Base-by-base conservation (phyloP, 495 filamentous ascomycete genomes). In the Podospora anserina region DNA sequence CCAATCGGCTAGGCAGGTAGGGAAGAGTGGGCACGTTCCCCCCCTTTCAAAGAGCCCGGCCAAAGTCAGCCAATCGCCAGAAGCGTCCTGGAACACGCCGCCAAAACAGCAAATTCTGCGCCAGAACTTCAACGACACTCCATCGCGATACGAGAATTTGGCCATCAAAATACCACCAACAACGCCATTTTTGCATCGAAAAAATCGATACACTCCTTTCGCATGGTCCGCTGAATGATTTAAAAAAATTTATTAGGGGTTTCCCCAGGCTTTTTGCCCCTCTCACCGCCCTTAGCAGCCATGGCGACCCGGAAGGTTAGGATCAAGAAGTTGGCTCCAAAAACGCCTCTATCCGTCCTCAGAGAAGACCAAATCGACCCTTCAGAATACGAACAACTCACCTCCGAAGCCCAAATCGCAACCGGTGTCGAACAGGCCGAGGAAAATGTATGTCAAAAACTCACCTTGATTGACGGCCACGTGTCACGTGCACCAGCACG, bases 401-500 rank as follows among this genome's bases (percentile, higher is more conserved):
- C 82, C 65, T 82, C 76, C 68, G 82, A 86, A 67, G 78, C 78
- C 71, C 88, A 92, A 85, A 92, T 97, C 77, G 93, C 96, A 75
- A 97, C 94, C 67, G 95, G 95, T 72, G 95, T 99, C 69, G 95
- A 99, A 81, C 94, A 96, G 77, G 90, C 87, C 67, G 95, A 99
- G 80, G 94, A 99, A 85, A 94, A 91, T 83, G 95, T 97, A 80
- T 88, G 94, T 93, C 75, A 74, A 71, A 78, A 74, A 75, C 76
- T 78, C 71, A 81, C 80, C 76, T 72, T 73, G 68, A 75, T 73
- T 76, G 74, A 79, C 72, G 79, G 78, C 78, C 64, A 27, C 59
- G 20, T 62, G 66, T 82, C 82, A 83, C 81, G 82, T 82, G 82
- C 26, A 2, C 1, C 7, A 5, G 83, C 87, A 89, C 87, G 87